These are phyloP conservation scores for Scenedesmus sp. DNA, from an alignment of 163 green algal genomes.

Conservation along the genomic window DNA sequence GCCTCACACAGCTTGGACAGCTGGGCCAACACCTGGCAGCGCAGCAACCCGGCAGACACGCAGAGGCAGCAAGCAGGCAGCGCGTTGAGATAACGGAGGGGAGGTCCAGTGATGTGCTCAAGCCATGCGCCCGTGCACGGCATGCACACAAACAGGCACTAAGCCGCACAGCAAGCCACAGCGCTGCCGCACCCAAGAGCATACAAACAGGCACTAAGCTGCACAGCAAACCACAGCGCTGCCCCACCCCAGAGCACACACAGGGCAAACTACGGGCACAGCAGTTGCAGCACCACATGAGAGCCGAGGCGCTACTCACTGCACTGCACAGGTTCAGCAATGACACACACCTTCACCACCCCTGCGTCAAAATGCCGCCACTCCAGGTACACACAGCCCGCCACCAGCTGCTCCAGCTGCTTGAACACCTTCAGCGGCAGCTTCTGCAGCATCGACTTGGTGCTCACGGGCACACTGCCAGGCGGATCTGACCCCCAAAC, in stretches of 20 bases:
- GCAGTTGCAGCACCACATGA: too few relatives aligned
- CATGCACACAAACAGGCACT: too few relatives aligned
- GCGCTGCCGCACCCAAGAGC: too few relatives aligned
- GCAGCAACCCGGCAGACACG: neutral
- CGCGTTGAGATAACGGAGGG: too few relatives aligned
- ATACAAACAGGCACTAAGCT: too few relatives aligned
- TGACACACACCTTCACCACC: conserved; percentile 54
- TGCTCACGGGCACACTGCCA: conserved; percentile 59
- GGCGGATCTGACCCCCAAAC: conserved; percentile 49
- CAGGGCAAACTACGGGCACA: too few relatives aligned
- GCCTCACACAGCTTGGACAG: conserved; percentile 69
- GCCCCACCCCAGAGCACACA: too few relatives aligned
- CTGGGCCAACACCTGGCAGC: conserved; percentile 69
- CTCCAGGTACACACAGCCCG: conserved; percentile 66
- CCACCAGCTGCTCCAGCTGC: conserved; percentile 69
- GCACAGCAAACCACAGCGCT: too few relatives aligned
- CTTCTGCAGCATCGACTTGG: conserved; percentile 58
- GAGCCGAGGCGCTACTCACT: too few relatives aligned
- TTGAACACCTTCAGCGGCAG: conserved; percentile 61
- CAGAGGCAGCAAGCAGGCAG: neutral
- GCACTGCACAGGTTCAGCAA: neutral
- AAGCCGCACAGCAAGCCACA: too few relatives aligned
- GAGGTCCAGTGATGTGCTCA: too few relatives aligned
- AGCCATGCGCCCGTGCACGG: too few relatives aligned
- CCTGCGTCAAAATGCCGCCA: conserved; percentile 79